phyloP scores from a whole-genome alignment of 352 stramenopile genomes.

The Phytophthora macrochlamydospora region DNA sequence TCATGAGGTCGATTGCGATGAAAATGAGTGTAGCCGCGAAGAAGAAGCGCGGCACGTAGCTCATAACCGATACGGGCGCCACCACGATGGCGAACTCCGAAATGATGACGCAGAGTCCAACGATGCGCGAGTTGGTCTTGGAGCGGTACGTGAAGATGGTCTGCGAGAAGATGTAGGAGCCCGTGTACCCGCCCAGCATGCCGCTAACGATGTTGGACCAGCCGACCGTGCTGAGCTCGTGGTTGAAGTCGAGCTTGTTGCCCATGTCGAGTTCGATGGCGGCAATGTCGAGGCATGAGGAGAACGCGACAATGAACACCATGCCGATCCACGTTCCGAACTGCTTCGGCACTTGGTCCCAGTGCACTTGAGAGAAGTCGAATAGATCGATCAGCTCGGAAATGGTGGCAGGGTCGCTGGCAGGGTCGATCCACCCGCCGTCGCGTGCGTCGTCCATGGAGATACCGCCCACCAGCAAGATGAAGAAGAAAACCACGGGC shows the following conservation, averaged over 20 bases:
- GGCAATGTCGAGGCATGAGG: slow-evolving; percentile 95
- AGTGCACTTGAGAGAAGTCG: slow-evolving; percentile 91
- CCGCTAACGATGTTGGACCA: slow-evolving; percentile 96
- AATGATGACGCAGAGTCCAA: slow-evolving; percentile 89
- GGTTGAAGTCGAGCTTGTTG: slow-evolving; percentile 93
- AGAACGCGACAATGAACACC: slow-evolving; percentile 98
- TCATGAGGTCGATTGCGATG: slow-evolving; percentile 96
- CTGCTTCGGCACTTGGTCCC: slow-evolving; percentile 87
- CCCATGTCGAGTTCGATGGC: slow-evolving; percentile 98
- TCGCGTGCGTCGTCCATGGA: slow-evolving; percentile 90
- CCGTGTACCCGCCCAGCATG: slow-evolving; percentile 95
- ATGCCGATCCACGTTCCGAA: slow-evolving; percentile 94
- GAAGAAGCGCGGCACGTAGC: slow-evolving; percentile 96
- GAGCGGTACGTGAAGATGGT: slow-evolving; percentile 97
- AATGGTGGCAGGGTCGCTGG: slow-evolving; percentile 58
- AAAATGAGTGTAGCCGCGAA: slow-evolving; percentile 97
- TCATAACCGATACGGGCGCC: slow-evolving; percentile 92
- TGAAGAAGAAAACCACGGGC: slow-evolving; percentile 90
- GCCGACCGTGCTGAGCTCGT: slow-evolving; percentile 94
- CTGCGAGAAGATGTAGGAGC: slow-evolving; percentile 98
- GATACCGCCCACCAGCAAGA: slow-evolving; percentile 74
- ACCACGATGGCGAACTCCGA: slow-evolving; percentile 86
- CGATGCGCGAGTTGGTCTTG: slow-evolving; percentile 88
- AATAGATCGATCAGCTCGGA: slow-evolving; percentile 85
- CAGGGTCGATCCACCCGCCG: slow-evolving; percentile 91